phyloP scores from a whole-genome alignment of 73 alveolate species.

The Paramecium octaurelia region DNA sequence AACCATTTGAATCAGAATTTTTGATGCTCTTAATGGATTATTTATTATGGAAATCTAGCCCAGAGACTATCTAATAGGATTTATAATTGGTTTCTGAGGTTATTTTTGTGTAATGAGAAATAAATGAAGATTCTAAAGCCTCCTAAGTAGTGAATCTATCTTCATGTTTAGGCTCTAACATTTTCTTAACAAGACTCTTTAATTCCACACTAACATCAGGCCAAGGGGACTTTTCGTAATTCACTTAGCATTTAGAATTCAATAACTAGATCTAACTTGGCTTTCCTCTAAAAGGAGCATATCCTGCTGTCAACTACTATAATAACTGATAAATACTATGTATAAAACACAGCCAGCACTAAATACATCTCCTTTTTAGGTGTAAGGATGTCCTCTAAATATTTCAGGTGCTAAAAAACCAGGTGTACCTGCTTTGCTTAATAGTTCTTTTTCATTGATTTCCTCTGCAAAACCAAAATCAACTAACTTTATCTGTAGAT shows the following conservation, averaged over 20 bases:
- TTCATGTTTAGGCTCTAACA: background rate
- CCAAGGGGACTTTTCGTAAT: constrained; percentile 9
- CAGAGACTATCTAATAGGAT: background rate
- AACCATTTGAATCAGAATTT: background rate
- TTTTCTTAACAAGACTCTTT: background rate
- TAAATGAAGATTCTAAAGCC: background rate
- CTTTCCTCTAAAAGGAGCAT: constrained; percentile 30
- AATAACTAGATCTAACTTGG: background rate
- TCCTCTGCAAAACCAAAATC: constrained; percentile 66
- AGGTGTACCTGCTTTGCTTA: constrained; percentile 61
- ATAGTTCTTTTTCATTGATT: constrained; percentile 37
- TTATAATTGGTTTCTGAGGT: constrained; percentile 29
- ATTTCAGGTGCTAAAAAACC: constrained; percentile 63
- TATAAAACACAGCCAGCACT: constrained; percentile 57
- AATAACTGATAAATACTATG: background rate
- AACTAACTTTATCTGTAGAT: constrained; percentile 6
- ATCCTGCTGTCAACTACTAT: constrained; percentile 5
- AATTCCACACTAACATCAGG: background rate
- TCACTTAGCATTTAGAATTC: background rate
- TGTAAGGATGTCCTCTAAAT: constrained; percentile 45
- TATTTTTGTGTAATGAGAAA: background rate
- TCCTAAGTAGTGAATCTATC: background rate
- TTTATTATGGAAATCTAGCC: background rate
- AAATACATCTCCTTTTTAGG: constrained; percentile 57
- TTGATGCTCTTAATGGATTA: background rate